Percentiles rank a stretch among this genome's conserved stretches.
Conservation (phyloP, 768 basidiomycete species). For the Hemileccinum rubropunctum region DNA sequence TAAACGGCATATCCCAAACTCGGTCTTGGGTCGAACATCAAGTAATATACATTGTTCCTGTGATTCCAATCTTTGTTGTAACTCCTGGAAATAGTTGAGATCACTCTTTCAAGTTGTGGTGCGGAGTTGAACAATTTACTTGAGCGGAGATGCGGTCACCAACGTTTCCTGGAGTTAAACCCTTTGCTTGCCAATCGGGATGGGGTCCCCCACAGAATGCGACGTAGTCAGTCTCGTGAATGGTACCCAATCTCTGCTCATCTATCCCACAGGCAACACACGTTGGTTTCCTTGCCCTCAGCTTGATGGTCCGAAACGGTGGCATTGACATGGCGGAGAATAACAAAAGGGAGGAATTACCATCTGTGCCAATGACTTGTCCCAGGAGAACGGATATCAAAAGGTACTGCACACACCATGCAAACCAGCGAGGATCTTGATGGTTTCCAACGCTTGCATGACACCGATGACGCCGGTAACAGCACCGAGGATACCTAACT, state of each 20-base stretch:
- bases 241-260: constrained; percentile 42
- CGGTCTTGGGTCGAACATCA: constrained; percentile 76
- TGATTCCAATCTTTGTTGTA: constrained; percentile 39
- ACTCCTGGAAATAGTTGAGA: constrained; percentile 39
- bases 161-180: constrained; percentile 41
- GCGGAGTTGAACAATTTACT: constrained; percentile 29
- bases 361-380: constrained; percentile 39
- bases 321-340: constrained; percentile 69
- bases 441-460: constrained; percentile 84
- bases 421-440: constrained; percentile 71
- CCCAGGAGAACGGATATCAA: not conserved
- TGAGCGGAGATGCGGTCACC: constrained; percentile 43
- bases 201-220: constrained; percentile 78
- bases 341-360: constrained; percentile 62
- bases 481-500: constrained; percentile 82
- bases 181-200: constrained; percentile 63
- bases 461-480: constrained; percentile 90
- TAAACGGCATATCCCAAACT: constrained; percentile 85
- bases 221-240: constrained; percentile 72
- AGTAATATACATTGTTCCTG: constrained; percentile 43
- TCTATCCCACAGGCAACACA: constrained; percentile 75
- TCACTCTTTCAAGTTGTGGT: not conserved
- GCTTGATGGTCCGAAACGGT: constrained; percentile 79
- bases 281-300: constrained; percentile 65
- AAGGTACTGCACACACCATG: constrained; percentile 46